Conservation (phyloP, 2,329 filamentous ascomycete genomes). For the Talaromyces sp. region DNA sequence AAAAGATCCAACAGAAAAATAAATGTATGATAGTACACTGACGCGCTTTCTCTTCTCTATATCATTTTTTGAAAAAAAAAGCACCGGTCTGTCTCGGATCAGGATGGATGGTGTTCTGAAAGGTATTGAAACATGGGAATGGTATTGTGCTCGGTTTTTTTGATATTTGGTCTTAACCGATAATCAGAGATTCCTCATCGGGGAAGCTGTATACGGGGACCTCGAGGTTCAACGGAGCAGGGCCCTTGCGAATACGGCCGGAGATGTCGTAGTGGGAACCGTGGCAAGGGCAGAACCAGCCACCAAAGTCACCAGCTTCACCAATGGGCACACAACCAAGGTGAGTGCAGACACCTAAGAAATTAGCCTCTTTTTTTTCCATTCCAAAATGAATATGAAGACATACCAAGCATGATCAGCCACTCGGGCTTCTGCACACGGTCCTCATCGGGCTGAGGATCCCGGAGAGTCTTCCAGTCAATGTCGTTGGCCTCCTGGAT, state of each 20-base stretch:
- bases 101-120: neutral
- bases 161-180: conserved; percentile 64
- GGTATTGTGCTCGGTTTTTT: neutral
- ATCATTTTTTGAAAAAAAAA: neutral
- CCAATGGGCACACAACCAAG: conserved; percentile 98
- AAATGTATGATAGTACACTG: conserved; percentile 1
- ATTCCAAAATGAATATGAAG: neutral
- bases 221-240: conserved; percentile 95
- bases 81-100: neutral
- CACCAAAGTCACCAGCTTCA: conserved; percentile 94
- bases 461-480: conserved; percentile 77
- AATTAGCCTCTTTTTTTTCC: conserved; percentile 10
- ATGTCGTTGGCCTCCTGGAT: conserved; percentile 92
- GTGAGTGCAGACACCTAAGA: conserved; percentile 91
- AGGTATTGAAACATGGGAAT: conserved; percentile 1
- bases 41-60: neutral
- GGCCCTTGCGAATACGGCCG: conserved; percentile 94
- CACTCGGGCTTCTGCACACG: conserved; percentile 98
- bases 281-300: conserved; percentile 99
- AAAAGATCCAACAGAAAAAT: neutral
- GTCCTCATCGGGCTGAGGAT: conserved; percentile 85
- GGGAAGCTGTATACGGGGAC: conserved; percentile 90
- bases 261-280: conserved; percentile 99
- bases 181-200: conserved; percentile 80
- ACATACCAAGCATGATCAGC: conserved; percentile 92